Percentiles rank a stretch among this genome's conserved stretches.
These are phyloP conservation scores for Trichodelitschia bisporula DNA, from an alignment of 495 filamentous ascomycete species.

Conservation along the genomic window DNA sequence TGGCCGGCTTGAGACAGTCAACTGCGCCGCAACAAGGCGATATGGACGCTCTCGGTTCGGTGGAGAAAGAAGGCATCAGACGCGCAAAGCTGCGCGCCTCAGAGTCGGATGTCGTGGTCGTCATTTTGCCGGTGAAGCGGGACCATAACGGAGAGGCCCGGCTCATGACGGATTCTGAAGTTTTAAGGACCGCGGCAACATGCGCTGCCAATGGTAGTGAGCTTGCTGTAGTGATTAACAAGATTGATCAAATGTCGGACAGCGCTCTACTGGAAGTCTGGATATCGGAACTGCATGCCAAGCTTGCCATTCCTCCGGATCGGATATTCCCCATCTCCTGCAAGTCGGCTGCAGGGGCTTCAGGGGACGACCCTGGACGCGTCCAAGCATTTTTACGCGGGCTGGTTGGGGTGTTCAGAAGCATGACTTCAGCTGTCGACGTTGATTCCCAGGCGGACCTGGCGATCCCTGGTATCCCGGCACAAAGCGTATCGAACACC, in stretches of 20 bases:
- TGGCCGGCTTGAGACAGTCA: constrained; percentile 48
- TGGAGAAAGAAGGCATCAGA: constrained; percentile 80
- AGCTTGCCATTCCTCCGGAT: constrained; percentile 11
- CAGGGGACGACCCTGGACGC: constrained; percentile 28
- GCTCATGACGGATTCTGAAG: constrained; percentile 29
- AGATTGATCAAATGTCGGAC: constrained; percentile 36
- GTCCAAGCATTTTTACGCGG: constrained; percentile 42
- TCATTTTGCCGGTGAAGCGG: constrained; percentile 45
- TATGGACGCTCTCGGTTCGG: constrained; percentile 21
- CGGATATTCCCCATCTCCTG: constrained; percentile 49
- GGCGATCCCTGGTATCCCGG: too few species aligned
- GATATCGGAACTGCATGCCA: constrained; percentile 10
- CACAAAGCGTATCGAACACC: too few species aligned
- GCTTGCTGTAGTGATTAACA: constrained; percentile 57
- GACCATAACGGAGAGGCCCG: constrained; percentile 3
- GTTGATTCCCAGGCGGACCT: constrained; percentile 14
- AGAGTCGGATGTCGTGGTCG: constrained; percentile 68
- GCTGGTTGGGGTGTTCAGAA: constrained; percentile 40
- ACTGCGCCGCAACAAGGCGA: background rate
- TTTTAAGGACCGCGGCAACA: constrained; percentile 29
- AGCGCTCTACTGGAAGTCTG: constrained; percentile 6
- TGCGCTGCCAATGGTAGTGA: constrained; percentile 29
- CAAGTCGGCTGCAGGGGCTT: constrained; percentile 12
- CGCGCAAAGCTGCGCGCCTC: constrained; percentile 58
- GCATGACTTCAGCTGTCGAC: constrained; percentile 37